Evolutionary conservation across 2,329 filamentous ascomycete species (phyloP).

Genomic region (Achaetomium macrosporum): DNA sequence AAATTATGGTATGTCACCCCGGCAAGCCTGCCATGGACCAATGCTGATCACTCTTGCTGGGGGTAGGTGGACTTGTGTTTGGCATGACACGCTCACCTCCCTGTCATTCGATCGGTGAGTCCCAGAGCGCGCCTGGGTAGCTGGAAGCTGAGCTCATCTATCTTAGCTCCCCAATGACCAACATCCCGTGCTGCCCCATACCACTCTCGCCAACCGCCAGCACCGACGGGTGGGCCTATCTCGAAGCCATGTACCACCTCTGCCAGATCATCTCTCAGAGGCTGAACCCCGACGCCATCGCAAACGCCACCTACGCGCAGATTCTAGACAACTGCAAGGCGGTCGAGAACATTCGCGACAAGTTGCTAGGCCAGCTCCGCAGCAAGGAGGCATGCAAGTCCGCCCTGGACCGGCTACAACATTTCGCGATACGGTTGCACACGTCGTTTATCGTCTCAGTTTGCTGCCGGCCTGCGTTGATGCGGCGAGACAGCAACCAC

Average conservation of each 20-base stretch:
- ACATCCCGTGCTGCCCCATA: constrained; percentile 50
- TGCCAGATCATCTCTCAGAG: constrained; percentile 55
- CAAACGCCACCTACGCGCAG: constrained; percentile 44
- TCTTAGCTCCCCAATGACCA: constrained; percentile 55
- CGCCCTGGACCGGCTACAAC: constrained; percentile 56
- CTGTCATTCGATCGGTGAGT: constrained; percentile 58
- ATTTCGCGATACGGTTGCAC: constrained; percentile 59
- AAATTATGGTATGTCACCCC: constrained; percentile 44
- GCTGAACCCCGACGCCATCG: constrained; percentile 49
- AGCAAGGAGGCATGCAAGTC: constrained; percentile 59
- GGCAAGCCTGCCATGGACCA: not conserved
- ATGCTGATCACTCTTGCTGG: constrained; percentile 20
- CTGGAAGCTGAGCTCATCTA: not conserved
- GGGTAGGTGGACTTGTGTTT: constrained; percentile 56
- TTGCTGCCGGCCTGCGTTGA: constrained; percentile 56
- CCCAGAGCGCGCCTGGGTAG: not conserved
- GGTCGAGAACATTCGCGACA: constrained; percentile 46
- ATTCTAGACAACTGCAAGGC: constrained; percentile 54
- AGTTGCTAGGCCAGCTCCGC: constrained; percentile 47
- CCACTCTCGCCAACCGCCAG: constrained; percentile 39
- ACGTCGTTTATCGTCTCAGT: constrained; percentile 61
- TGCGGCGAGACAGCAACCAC: constrained; percentile 43
- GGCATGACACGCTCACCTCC: constrained; percentile 62
- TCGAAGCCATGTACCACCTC: constrained; percentile 61
- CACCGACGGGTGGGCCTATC: constrained; percentile 49